Base-by-base conservation (phyloP, 106 monocot species). In the Alisma plantagoaquatica region DNA sequence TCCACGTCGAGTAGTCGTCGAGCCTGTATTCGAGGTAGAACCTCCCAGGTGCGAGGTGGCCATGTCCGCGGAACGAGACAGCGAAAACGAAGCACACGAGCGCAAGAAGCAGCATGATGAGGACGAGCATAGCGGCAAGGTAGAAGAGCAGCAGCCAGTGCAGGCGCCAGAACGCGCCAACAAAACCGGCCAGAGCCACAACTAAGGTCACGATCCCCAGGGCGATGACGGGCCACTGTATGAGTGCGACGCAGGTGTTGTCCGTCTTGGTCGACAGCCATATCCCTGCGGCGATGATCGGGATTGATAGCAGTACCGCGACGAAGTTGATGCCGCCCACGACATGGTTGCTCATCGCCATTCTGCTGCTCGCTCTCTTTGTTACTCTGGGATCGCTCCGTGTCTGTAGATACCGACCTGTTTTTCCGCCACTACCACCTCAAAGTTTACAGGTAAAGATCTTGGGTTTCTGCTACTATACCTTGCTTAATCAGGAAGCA, bases 221-320 rank as follows among this genome's bases (percentile, higher is more conserved):
- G 38, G 50, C 28, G 24, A 84, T 75, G 51, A 84, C 60, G 9
- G 84, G 91, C 90, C 90, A 90, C 41, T 90, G 83, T 26, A 90
- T 51, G 23, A 80, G 51, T 24, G 56, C 66, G n/a, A 84, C 35
- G 66, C 90, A 90, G 29, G 76, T 46, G 74, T 71, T 80, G 54
- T 83, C 83, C 2, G 68, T 11, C 31, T 84, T 68, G 8, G 65
- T 62, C 21, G 90, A 63, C 31, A 90, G 80, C 79, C 83, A 90
- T 47, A 90, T 77, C 27, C 90, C 90, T 22, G 77, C 65, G 14
- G 70, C 76, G 57, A 90, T 72, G 49, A 90, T 48, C n/a, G 90
- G 90, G 58, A 90, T 53, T 47, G 90, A 83, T 41, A 90, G 80
- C 19, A 90, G 68, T 46, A 70, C 33, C 22, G 80, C 77, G 0